phyloP scores from a whole-genome alignment of 2,329 filamentous ascomycete genomes.

The Blastomyces silverae region DNA sequence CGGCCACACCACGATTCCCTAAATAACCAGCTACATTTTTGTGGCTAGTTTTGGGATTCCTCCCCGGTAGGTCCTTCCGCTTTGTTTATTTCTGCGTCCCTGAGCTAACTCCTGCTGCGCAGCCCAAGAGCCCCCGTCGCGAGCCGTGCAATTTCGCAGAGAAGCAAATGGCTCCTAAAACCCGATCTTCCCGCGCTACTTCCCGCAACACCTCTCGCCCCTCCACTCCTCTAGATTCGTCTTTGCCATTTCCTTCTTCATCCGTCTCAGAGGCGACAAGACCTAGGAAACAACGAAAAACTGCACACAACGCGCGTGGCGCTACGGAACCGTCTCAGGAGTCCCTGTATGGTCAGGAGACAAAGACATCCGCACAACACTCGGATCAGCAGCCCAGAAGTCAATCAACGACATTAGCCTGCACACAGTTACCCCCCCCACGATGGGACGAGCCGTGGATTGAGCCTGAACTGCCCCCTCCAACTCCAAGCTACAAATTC shows the following conservation, averaged over 20 bases:
- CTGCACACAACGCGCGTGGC: conserved; percentile 26
- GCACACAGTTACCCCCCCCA: neutral
- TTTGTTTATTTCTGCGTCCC: conserved; percentile 14
- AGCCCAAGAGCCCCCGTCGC: conserved; percentile 15
- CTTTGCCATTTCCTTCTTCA: conserved; percentile 22
- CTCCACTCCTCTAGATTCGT: conserved; percentile 28
- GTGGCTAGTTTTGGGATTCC: conserved; percentile 26
- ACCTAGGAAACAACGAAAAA: conserved; percentile 29
- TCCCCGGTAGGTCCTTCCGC: conserved; percentile 24
- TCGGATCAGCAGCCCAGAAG: neutral
- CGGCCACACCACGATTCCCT: conserved; percentile 16
- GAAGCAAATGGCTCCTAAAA: conserved; percentile 31
- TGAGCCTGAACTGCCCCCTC: conserved; percentile 9
- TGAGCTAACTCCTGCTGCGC: conserved; percentile 25
- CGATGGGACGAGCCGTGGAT: conserved; percentile 11
- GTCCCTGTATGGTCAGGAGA: conserved; percentile 14
- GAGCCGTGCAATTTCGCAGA: conserved; percentile 8
- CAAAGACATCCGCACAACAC: conserved; percentile 12
- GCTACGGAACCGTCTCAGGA: conserved; percentile 23
- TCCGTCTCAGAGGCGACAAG: conserved; percentile 27
- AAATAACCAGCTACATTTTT: conserved; percentile 30
- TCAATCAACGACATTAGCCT: neutral
- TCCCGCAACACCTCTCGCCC: conserved; percentile 30
- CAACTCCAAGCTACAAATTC: conserved; percentile 10
- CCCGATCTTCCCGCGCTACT: conserved; percentile 31